Evolutionary conservation across 192 early-diverging fungal species (phyloP), one percentile per base, ranked within the genome.

Genomic region (Podila horticola): DNA sequence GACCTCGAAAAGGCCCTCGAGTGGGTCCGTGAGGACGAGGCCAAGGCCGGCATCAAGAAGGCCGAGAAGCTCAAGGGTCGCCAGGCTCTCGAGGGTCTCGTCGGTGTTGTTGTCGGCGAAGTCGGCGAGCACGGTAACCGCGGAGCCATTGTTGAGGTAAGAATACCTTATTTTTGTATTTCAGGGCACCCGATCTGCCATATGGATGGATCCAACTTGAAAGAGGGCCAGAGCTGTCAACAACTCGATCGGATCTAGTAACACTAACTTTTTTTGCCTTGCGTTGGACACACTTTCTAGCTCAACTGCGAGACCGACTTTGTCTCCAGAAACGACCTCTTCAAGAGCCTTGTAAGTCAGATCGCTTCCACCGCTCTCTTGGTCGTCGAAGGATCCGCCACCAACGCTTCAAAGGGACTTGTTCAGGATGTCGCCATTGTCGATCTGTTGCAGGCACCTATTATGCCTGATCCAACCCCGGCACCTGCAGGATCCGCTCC

Each of bases 271-370:
- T 4, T 17, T 12, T 45, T 45, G n/a, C n/a, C 41, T 45, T 45
- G 12, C 11, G 41, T 3, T 45, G 41, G 41, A 12, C 63, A 63
- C 1, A 79, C 84, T 19, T 66, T 86, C 9, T 88, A 95, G 89
- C 69, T 96, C 26, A 96, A 95, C 83, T 96, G 94, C 69, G 97
- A 99, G 82, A 97, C 97, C 0, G 97, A 99, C 79, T 99, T 99
- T 90, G 97, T 99, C 7, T 94, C 95, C 9, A 89, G 94, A 66
- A 94, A 93, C 73, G 82, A 79, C 30, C 77, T 92, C 58, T 98
- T 98, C 87, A 88, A 91, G 36, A 84, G 90, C 34, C 87, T 97
- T 49, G 94, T 91, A 20, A 77, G 82, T 20, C 88, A 85, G 62
- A 85, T 92, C 64, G 89, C 86, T 4, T 77, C 88, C 0, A 90